These are phyloP conservation scores for Pyronema omphalodes DNA, from an alignment of 495 filamentous ascomycete genomes.

Conservation along the genomic window DNA sequence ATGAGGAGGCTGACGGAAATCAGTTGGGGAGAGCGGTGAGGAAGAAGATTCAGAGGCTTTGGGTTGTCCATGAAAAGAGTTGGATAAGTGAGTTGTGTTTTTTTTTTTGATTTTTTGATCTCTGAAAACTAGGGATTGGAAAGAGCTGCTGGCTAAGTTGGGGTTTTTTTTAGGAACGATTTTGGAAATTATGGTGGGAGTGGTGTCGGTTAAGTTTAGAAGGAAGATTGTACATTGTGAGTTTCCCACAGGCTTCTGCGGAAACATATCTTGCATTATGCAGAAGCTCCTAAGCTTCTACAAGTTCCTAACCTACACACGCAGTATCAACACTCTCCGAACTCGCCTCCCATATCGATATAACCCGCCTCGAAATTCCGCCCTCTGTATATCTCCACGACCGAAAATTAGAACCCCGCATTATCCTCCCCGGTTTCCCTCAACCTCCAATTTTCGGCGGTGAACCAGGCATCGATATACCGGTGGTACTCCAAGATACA, in stretches of 20 bases:
- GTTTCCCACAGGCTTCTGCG: conserved; percentile 9
- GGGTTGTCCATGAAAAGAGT: conserved; percentile 38
- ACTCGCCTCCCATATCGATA: conserved; percentile 31
- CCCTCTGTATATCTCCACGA: conserved; percentile 36
- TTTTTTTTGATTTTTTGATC: too few relatives aligned
- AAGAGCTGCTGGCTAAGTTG: background rate
- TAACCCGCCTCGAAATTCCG: conserved; percentile 34
- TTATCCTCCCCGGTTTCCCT: conserved; percentile 32
- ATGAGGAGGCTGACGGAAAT: conserved; percentile 7
- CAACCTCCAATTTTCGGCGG: conserved; percentile 23
- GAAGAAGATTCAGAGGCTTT: conserved; percentile 35
- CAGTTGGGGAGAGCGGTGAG: conserved; percentile 33
- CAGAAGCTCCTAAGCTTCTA: background rate
- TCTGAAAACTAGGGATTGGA: background rate
- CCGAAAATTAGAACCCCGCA: conserved; percentile 30
- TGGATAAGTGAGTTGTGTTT: conserved; percentile 28
- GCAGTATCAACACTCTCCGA: conserved; percentile 32
- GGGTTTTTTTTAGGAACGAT: conserved; percentile 24
- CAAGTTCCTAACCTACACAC: background rate
- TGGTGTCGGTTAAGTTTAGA: conserved; percentile 39
- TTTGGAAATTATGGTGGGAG: conserved; percentile 37
- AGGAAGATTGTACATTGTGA: conserved; percentile 37
- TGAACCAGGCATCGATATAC: conserved; percentile 25
- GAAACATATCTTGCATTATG: background rate
- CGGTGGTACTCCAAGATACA: conserved; percentile 34